Conservation (phyloP, 73 alveolate species). For the Halteria grandinella region DNA sequence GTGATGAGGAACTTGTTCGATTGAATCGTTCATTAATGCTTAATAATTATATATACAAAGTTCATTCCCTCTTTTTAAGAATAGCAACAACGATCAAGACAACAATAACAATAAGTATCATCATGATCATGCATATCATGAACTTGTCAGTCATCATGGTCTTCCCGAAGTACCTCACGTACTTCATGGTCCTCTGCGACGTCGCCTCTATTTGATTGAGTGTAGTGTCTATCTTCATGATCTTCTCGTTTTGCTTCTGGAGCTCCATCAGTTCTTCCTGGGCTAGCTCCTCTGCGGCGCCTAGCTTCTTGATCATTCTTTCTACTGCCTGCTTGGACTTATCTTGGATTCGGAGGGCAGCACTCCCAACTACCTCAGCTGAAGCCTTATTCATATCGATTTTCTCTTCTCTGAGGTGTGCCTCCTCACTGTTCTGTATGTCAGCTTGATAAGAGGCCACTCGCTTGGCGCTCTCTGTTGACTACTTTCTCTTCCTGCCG, state of each 20-base stretch:
- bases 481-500: too few relatives aligned
- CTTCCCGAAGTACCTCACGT: constrained; percentile 39
- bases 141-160: constrained; percentile 37
- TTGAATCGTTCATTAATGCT: too few relatives aligned
- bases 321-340: constrained; percentile 24
- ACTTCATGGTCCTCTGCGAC: constrained; percentile 32
- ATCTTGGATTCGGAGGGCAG: constrained; percentile 2
- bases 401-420: not conserved
- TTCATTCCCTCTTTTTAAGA: too few relatives aligned
- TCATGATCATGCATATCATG: constrained; percentile 31
- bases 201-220: constrained; percentile 19
- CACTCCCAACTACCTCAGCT: constrained; percentile 8
- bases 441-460: too few relatives aligned
- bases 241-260: constrained; percentile 25
- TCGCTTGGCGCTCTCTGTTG: too few relatives aligned
- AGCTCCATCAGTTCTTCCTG: constrained; percentile 3
- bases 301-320: constrained; percentile 19
- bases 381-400: constrained; percentile 12
- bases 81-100: too few relatives aligned
- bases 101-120: constrained; percentile 2
- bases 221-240: constrained; percentile 24
- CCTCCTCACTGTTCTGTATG: too few relatives aligned
- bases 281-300: constrained; percentile 21
- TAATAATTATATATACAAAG: too few relatives aligned
- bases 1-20: too few relatives aligned